phyloP scores from a whole-genome alignment of 179 eudicot genomes.

The Amaranthus tricolor region DNA sequence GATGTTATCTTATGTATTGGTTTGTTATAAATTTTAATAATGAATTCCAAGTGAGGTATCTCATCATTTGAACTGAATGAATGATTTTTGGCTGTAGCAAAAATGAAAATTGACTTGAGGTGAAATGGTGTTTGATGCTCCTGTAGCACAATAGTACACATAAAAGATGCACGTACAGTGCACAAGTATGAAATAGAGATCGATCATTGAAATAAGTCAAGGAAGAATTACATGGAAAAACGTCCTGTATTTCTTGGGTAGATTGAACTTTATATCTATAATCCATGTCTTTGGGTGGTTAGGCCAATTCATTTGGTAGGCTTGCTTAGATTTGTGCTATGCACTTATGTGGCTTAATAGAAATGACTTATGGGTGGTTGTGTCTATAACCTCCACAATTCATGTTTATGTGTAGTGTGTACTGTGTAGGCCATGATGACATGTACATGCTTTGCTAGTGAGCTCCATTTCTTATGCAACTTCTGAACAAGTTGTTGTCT shows the following conservation, averaged over 20 bases:
- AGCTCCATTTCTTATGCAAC: background rate
- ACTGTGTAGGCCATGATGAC: background rate
- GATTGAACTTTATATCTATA: background rate
- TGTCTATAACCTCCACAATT: too few relatives aligned
- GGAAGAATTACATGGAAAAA: background rate
- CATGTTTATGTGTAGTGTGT: background rate
- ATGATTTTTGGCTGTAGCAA: background rate
- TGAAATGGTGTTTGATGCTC: background rate
- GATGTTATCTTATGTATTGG: background rate
- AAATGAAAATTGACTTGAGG: background rate
- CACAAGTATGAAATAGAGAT: background rate
- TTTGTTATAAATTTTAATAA: background rate
- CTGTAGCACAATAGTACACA: background rate
- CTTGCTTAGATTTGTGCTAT: background rate
- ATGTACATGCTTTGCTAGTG: background rate
- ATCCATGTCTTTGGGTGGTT: background rate
- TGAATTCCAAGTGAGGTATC: background rate
- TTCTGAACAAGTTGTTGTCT: background rate
- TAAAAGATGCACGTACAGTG: background rate
- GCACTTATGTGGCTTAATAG: background rate
- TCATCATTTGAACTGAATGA: background rate
- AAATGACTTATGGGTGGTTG: background rate
- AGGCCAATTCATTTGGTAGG: background rate
- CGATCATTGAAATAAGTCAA: background rate
- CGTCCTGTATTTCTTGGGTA: background rate